Base-by-base conservation (phyloP, 345 rosid species). In the Populus ilicifolia region DNA sequence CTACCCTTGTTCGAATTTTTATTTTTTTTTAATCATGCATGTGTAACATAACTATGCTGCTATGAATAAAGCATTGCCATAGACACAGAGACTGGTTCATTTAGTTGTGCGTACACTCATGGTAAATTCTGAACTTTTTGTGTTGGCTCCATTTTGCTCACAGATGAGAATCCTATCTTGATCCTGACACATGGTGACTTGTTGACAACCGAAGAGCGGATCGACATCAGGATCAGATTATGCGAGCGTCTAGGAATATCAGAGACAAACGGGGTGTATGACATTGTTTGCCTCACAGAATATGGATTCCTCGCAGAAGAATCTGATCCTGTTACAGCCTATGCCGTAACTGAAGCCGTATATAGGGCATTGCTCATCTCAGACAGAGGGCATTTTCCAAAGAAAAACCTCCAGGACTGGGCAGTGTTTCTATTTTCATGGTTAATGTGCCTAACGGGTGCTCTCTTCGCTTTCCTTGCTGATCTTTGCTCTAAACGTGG, bases 171-270 rank as follows among this genome's bases (percentile, higher is more conserved):
- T 56, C 91, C 92, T 0, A 66, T 88, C 36, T 70, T 90, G 80
- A 83, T 87, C 44, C 64, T 88, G 63, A 88, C 93, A 12, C 93
- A 88, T 5, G 93, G 93, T 1, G 93, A 90, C 64, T n/a, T 87
- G 70, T 41, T 90, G 69, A 71, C 85, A 2, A 48, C 83, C 0
- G 89, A 87, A 75, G 90, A 87, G 63, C 78, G 93, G 80, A 84
- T 88, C 1, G 88, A 86, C 17, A 86, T 75, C 75, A 81, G 93
- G 80, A 72, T 90, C 68, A 86, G 81, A 70, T 69, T 90, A 77
- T 86, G 88, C 21, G 87, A 86, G 76, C 20, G 59, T 30, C 78
- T 89, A 1, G 85, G 82, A 17, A 72, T 83, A 63, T 77, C 88
- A 0, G 89, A 80, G 84, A 80, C 78, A 0, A 85, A 82, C 5